Base-by-base conservation (phyloP, 2,329 filamentous ascomycete genomes). In the Eurotiales sp. region DNA sequence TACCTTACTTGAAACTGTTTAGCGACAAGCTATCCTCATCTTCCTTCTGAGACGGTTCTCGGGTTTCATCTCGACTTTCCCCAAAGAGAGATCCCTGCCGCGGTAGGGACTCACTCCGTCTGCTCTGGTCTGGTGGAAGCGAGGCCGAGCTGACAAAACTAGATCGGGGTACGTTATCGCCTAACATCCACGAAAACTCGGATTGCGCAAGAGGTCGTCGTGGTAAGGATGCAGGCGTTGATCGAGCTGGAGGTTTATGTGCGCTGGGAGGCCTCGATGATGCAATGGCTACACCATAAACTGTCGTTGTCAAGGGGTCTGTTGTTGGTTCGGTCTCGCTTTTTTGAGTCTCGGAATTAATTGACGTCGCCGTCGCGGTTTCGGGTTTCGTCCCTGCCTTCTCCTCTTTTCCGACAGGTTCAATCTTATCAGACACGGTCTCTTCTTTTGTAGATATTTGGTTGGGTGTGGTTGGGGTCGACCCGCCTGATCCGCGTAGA, bases 131-230 rank as follows among this genome's bases (percentile, higher is more conserved):
- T 30, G 73, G 72, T 12, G 71, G 68, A 23, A 67, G 64, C n/a
- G 73, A 72, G 15, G 66, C 69, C 14, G 72, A 70, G 46, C 69
- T 71, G 37, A 76, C 72, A 61, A 77, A 77, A 25, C 67, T 69
- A 8, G 72, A 74, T 22, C 72, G 65, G 46, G 69, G 68, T 37
- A 70, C 65, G 51, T 67, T 66, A 41, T 74, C 70, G 30, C 73
- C 75, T 32, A 77, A 65, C 72, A 77, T 77, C 71, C 75, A 77
- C 11, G 75, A 76, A 51, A 76, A 77, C 21, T 72, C 72, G 15
- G 75, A 71, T 45, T 76, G 67, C 30, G 70, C 67, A 44, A 77
- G 57, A 32, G 73, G 71, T 44, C 72, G 68, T 36, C 74, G 49
- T 36, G 43, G 23, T 43, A 47, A 12, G 12, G 47, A 34, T 45